Evolutionary conservation across 352 stramenopile species (phyloP).

Genomic region (Phytophthora europaea): DNA sequence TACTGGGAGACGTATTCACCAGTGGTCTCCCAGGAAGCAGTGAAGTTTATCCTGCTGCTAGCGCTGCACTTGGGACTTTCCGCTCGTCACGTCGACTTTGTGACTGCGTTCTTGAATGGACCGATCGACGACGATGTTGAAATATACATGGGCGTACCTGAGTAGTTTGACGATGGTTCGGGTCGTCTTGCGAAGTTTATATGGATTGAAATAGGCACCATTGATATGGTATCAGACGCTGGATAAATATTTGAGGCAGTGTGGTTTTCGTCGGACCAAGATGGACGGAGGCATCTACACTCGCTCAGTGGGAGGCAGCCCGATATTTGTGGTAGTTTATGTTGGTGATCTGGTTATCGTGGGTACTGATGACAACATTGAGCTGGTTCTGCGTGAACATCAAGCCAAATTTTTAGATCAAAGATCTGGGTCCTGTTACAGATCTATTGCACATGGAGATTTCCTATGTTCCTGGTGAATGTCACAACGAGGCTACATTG

Average conservation of each 20-base stretch:
- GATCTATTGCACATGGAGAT: too few relatives aligned
- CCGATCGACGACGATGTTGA: slow-evolving; percentile 5
- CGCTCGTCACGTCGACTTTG: background rate
- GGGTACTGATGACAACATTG: slow-evolving; percentile 9
- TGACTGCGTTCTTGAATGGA: background rate
- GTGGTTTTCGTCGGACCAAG: background rate
- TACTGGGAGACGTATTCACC: too few relatives aligned
- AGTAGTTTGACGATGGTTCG: slow-evolving; percentile 11
- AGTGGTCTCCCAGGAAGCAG: too few relatives aligned
- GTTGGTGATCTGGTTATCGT: slow-evolving; percentile 13
- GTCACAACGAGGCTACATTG: too few relatives aligned
- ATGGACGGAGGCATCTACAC: slow-evolving; percentile 15
- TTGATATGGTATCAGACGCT: slow-evolving; percentile 13
- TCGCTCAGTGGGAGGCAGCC: slow-evolving; percentile 5
- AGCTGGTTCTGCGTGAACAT: background rate
- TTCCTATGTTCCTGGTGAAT: too few relatives aligned
- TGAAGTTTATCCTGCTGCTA: too few relatives aligned
- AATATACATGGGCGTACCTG: slow-evolving; percentile 17
- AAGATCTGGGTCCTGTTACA: too few relatives aligned
- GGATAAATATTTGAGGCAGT: slow-evolving; percentile 3
- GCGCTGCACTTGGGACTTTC: too few relatives aligned
- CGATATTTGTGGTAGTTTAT: slow-evolving; percentile 16
- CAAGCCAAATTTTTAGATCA: too few relatives aligned
- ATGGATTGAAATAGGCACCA: background rate
- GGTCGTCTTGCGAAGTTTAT: too few relatives aligned